A percentile compares a stretch with the other conserved stretches of the same genome.
phyloP scores from a whole-genome alignment of 345 rosid genomes.

The Pugionium cornutum region DNA sequence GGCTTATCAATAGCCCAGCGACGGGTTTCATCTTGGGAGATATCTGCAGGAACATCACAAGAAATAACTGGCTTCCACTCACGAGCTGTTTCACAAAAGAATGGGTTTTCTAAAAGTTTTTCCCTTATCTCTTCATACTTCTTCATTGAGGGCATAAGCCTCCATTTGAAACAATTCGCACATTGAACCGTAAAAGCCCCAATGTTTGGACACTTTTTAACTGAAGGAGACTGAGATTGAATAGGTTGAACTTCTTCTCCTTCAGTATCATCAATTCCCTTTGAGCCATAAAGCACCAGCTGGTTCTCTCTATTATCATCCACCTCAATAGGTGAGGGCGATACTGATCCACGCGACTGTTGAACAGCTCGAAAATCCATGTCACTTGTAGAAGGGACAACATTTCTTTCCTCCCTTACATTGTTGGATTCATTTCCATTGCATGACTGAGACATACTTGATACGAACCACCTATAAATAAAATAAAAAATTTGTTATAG shows the following conservation, averaged over 20 bases:
- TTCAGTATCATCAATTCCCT: too few species aligned
- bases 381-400: too few species aligned
- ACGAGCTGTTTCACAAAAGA: constrained; percentile 61
- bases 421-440: too few species aligned
- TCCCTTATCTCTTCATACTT: constrained; percentile 95
- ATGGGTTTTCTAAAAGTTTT: constrained; percentile 68
- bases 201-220: constrained; percentile 59
- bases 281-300: constrained; percentile 68
- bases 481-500: too few species aligned
- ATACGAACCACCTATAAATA: too few species aligned
- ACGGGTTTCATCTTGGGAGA: constrained; percentile 84
- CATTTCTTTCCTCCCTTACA: too few species aligned
- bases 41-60: constrained; percentile 79
- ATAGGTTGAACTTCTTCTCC: constrained; percentile 35
- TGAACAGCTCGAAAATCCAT: too few species aligned
- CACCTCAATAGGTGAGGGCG: constrained; percentile 44
- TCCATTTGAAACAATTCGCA: constrained; percentile 88
- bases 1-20: constrained; percentile 98
- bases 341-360: too few species aligned
- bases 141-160: constrained; percentile 81
- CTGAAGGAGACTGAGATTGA: constrained; percentile 34
- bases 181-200: constrained; percentile 94
- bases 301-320: too few species aligned
- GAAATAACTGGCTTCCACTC: constrained; percentile 80
- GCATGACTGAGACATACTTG: too few species aligned